Evolutionary conservation across 805 yeast species (phyloP).

Genomic region (Metschnikowia hibisci): DNA sequence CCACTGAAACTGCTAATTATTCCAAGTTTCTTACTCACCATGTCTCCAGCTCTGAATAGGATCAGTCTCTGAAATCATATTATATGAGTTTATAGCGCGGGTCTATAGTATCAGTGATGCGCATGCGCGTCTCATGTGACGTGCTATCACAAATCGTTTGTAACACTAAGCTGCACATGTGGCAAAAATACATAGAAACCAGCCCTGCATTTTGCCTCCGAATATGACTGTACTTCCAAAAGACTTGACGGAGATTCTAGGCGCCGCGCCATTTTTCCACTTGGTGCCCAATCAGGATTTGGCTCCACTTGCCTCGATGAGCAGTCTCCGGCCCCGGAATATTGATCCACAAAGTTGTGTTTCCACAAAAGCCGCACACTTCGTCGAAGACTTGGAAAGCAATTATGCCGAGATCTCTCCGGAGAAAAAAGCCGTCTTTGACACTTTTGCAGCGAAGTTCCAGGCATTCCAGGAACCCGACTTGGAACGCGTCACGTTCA

Average conservation of each 20-base stretch:
- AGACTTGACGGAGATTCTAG: conserved; percentile 13
- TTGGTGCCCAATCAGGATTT: conserved; percentile 18
- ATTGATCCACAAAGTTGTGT: conserved; percentile 7
- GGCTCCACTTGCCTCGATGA: conserved; percentile 14
- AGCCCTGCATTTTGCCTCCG: background rate
- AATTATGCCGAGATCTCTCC: conserved; percentile 13
- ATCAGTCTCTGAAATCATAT: too few relatives aligned
- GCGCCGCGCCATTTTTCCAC: conserved; percentile 13
- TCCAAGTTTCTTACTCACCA: too few relatives aligned
- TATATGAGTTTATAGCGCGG: too few relatives aligned
- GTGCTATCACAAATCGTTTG: too few relatives aligned
- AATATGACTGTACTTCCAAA: conserved; percentile 4
- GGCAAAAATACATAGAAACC: background rate
- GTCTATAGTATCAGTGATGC: too few relatives aligned
- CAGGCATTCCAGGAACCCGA: conserved; percentile 22
- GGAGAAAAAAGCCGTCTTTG: conserved; percentile 10
- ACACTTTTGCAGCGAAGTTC: conserved; percentile 20
- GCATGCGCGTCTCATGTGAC: too few relatives aligned
- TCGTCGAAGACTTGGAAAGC: conserved; percentile 3
- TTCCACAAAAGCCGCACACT: conserved; percentile 3
- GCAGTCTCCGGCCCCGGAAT: conserved; percentile 10
- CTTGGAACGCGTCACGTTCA: conserved; percentile 31
- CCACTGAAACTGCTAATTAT: too few relatives aligned
- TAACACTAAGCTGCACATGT: conserved; percentile 1
- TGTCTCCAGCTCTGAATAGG: too few relatives aligned